phyloP scores from a whole-genome alignment of 1,139 yeast species.

The Candida sp. region DNA sequence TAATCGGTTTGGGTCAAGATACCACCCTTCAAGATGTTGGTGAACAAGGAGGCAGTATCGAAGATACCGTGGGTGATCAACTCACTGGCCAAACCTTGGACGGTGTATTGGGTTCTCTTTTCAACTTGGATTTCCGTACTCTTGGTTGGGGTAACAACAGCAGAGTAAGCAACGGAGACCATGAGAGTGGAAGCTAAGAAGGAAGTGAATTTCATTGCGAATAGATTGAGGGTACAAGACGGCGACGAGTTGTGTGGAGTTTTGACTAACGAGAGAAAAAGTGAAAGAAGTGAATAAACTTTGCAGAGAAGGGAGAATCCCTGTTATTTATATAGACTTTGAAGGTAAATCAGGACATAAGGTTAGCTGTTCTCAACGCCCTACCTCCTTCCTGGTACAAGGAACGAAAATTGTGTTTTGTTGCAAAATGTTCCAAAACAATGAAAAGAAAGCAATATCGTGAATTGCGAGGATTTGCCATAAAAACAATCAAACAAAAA shows the following conservation, averaged over 20 bases:
- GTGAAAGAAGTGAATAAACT: not conserved
- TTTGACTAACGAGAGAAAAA: not conserved
- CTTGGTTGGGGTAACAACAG: not conserved
- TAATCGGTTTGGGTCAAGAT: constrained; percentile 5
- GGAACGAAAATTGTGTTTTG: not conserved
- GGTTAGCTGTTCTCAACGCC: not conserved
- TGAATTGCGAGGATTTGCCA: constrained; percentile 1
- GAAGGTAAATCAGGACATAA: not conserved
- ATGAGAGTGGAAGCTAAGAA: not conserved
- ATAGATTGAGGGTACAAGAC: not conserved
- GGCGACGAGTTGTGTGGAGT: too few relatives aligned
- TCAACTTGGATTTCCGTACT: not conserved
- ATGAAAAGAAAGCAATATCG: not conserved
- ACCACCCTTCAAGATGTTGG: not conserved
- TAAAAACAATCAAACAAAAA: not conserved
- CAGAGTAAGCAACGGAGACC: not conserved
- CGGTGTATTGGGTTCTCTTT: constrained; percentile 1
- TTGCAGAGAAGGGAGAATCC: not conserved
- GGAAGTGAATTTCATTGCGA: constrained; percentile 1
- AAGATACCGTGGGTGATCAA: not conserved
- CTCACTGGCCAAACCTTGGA: constrained; percentile 1
- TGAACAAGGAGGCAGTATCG: constrained; percentile 2
- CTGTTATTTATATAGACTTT: not conserved
- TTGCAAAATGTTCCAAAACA: not conserved
- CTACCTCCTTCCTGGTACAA: too few relatives aligned